Evolutionary conservation across 1,139 yeast species (phyloP), one percentile per base, ranked within the genome.

Genomic region (Suhomyces taliae): DNA sequence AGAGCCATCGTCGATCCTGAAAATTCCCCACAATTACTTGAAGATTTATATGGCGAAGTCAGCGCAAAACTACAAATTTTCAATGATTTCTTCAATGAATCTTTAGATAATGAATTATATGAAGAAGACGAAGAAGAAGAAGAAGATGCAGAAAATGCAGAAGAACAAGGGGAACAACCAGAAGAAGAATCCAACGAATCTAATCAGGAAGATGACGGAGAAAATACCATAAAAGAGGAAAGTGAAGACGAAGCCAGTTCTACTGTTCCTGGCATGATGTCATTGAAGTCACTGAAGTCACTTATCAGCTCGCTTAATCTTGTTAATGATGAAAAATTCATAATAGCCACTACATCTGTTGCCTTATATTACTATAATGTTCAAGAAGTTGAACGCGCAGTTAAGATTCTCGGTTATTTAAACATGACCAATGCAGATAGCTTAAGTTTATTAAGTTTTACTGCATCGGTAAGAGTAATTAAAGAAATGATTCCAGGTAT

Each of bases 311-410:
- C 75, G 1, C 62, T 74, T 44, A 69, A 67, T 51, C 58, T 74
- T 41, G 59, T 74, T 10, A 56, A 59, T 12, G 69, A 69, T 41
- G 77, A 73, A 44, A 70, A 72, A 47, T 67, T 65, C 45, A 61
- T 71, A 7, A 62, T 71, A 1, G 58, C 73, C 38, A 56, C 65
- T 1, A 53, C 67, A 27, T 58, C 72, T 4, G 56, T 70, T 40
- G 59, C 69, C 1, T 48, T 60, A 6, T 61, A 60, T 47, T 70
- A 66, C 46, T 58, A 57, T 46, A 52, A 56, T 33, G 53, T 56
- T 12, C 53, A 60, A 7, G 58, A 62, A 42, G 45, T 49, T 10
- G 46, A 52, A 3, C 59, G 63, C 14, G 59, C 65, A 7, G 38
- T 50, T 8, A 57, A 60, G 48, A 57, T 72, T 19, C 57, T 72